A percentile compares a stretch with the other conserved stretches of the same genome.
These are phyloP conservation scores for Rhizomucor pusillus DNA, from an alignment of 371 early-diverging fungal genomes.

Conservation along the genomic window DNA sequence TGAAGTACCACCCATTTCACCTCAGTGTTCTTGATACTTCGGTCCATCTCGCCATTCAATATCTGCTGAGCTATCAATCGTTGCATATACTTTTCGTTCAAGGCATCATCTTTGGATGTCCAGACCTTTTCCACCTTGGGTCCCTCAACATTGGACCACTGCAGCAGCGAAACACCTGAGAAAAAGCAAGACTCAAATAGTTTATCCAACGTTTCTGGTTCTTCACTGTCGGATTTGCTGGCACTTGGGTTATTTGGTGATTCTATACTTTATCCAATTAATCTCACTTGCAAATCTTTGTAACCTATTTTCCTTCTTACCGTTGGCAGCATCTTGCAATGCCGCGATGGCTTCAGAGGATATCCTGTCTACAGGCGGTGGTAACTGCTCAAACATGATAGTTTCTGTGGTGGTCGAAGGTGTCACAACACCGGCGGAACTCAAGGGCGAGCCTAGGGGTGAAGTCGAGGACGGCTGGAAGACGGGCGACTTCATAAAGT, in stretches of 20 bases:
- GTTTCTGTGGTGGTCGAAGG: slow-evolving; percentile 9
- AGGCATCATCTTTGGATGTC: slow-evolving; percentile 20
- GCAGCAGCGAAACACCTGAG: slow-evolving; percentile 52
- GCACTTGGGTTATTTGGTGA: background rate
- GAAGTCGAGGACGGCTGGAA: slow-evolving; percentile 21
- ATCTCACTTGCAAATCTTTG: background rate
- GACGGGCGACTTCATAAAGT: slow-evolving; percentile 34
- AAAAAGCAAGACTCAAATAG: slow-evolving; percentile 59
- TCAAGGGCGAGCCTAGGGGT: slow-evolving; percentile 12
- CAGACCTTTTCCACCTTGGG: slow-evolving; percentile 59
- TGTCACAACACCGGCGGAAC: slow-evolving; percentile 10
- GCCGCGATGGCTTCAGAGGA: slow-evolving; percentile 49
- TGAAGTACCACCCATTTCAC: slow-evolving; percentile 58
- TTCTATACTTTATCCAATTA: background rate
- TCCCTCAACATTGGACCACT: slow-evolving; percentile 63
- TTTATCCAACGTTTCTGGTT: slow-evolving; percentile 6
- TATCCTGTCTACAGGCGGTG: slow-evolving; percentile 28
- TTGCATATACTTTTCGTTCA: slow-evolving; percentile 24
- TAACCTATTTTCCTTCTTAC: slow-evolving; percentile 12
- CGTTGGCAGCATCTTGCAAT: slow-evolving; percentile 45
- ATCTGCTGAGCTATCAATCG: slow-evolving; percentile 54
- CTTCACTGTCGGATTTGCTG: background rate
- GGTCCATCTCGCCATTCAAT: slow-evolving; percentile 60
- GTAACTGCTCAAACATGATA: slow-evolving; percentile 17
- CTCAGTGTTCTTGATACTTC: slow-evolving; percentile 32